phyloP scores from a whole-genome alignment of 2,329 filamentous ascomycete species.

The Fusarium illudens region DNA sequence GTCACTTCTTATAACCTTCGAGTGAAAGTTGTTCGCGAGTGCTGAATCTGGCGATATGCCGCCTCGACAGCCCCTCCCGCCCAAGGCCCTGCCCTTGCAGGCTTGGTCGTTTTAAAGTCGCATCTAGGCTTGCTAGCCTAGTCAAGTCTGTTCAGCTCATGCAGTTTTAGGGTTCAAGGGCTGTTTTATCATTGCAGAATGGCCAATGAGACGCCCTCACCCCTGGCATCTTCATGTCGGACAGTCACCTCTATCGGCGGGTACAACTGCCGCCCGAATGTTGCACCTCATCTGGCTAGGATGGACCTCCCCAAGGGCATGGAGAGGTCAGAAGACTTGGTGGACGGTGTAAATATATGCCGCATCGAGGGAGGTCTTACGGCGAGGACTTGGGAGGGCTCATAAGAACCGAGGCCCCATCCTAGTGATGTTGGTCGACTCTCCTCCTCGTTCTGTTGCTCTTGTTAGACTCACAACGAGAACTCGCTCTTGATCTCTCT shows the following conservation, averaged over 20 bases:
- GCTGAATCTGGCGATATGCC: background rate
- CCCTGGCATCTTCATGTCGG: conserved; percentile 24
- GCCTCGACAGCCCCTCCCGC: background rate
- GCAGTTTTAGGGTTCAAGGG: conserved; percentile 9
- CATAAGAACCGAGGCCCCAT: conserved; percentile 14
- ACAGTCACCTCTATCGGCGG: conserved; percentile 10
- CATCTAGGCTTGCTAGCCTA: conserved; percentile 24
- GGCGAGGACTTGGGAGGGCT: background rate
- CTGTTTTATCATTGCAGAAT: background rate
- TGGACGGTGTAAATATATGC: conserved; percentile 12
- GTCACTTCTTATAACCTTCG: background rate
- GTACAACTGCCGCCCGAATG: conserved; percentile 2
- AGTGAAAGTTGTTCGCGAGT: background rate
- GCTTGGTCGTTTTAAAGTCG: conserved; percentile 28
- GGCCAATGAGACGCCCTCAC: conserved; percentile 20
- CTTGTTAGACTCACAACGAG: background rate
- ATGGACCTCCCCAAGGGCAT: background rate
- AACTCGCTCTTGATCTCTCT: background rate
- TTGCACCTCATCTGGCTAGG: conserved; percentile 12
- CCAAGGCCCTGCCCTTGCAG: conserved; percentile 1
- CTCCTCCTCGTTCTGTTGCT: background rate
- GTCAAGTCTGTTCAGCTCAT: conserved; percentile 33
- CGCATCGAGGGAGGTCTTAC: background rate
- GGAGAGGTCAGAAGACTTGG: background rate
- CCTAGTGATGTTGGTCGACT: background rate